Evolutionary conservation across 2,329 filamentous ascomycete species (phyloP).

Genomic region (Leptographium galeiforme): DNA sequence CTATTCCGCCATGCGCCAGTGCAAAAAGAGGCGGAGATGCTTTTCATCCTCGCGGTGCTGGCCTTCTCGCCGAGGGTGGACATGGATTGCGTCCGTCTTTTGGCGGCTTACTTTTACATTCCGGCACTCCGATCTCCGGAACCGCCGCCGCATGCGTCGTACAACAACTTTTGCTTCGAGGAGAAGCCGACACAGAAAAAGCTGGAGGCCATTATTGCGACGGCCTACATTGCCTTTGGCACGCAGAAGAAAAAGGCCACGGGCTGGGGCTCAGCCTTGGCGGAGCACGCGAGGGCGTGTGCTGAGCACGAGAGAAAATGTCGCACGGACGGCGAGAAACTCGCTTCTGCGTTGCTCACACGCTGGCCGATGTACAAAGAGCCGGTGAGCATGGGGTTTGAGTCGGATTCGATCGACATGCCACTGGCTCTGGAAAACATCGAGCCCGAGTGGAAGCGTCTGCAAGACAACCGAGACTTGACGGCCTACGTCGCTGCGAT

Average conservation of each 20-base stretch:
- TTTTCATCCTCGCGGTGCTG: slow-evolving; percentile 15
- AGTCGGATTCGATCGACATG: slow-evolving; percentile 21
- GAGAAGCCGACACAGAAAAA: not conserved
- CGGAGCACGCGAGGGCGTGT: not conserved
- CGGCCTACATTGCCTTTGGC: not conserved
- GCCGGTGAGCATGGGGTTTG: not conserved
- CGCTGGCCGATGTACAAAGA: not conserved
- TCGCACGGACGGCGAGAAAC: not conserved
- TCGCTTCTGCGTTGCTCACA: not conserved
- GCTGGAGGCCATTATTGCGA: not conserved
- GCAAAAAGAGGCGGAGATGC: slow-evolving; percentile 4
- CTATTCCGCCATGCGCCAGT: slow-evolving; percentile 4
- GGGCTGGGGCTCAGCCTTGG: not conserved
- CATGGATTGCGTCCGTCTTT: slow-evolving; percentile 15
- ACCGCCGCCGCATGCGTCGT: slow-evolving; percentile 13
- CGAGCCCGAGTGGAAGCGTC: slow-evolving; percentile 30
- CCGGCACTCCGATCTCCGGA: slow-evolving; percentile 22
- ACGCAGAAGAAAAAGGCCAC: too few relatives aligned
- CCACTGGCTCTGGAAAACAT: slow-evolving; percentile 24
- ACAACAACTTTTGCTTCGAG: slow-evolving; percentile 1
- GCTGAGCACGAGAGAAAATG: not conserved
- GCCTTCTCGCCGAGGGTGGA: slow-evolving; percentile 14
- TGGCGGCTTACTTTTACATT: slow-evolving; percentile 31
- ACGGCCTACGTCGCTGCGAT: slow-evolving; percentile 22
- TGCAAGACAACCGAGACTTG: slow-evolving; percentile 34